phyloP scores from a whole-genome alignment of 768 basidiomycete species.

The Pholiota molesta region DNA sequence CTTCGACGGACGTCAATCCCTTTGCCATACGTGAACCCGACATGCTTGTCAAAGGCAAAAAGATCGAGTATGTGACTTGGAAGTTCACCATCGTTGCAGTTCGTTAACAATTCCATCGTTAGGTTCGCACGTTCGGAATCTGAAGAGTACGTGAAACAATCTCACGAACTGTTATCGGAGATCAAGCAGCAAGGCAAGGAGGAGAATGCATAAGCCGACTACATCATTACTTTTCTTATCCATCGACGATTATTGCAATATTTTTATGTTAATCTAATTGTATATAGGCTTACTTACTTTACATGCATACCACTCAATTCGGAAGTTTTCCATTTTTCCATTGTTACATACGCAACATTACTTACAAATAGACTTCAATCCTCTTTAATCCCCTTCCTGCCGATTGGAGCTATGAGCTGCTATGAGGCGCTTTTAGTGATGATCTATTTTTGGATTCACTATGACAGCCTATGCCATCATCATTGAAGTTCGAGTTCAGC shows the following conservation, averaged over 20 bases:
- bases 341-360: too few relatives aligned
- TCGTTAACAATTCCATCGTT: constrained; percentile 14
- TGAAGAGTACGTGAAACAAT: constrained; percentile 63
- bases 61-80: constrained; percentile 59
- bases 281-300: too few relatives aligned
- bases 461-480: neutral
- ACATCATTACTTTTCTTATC: too few relatives aligned
- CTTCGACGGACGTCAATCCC: constrained; percentile 81
- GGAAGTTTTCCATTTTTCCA: too few relatives aligned
- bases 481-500: too few relatives aligned
- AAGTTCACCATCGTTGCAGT: neutral
- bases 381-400: too few relatives aligned
- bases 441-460: neutral
- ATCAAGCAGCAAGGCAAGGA: constrained; percentile 22
- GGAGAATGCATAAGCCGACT: neutral
- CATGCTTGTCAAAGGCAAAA: constrained; percentile 81
- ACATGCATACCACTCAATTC: too few relatives aligned
- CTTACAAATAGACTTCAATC: too few relatives aligned
- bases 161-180: constrained; percentile 52
- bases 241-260: too few relatives aligned
- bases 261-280: too few relatives aligned
- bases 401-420: too few relatives aligned
- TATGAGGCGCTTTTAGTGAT: too few relatives aligned
- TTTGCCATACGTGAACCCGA: constrained; percentile 89
- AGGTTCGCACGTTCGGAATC: constrained; percentile 75